Percentiles rank a stretch among this genome's conserved stretches.
Conservation (phyloP, 2,329 filamentous ascomycete species). For the Aspergillus candidus region DNA sequence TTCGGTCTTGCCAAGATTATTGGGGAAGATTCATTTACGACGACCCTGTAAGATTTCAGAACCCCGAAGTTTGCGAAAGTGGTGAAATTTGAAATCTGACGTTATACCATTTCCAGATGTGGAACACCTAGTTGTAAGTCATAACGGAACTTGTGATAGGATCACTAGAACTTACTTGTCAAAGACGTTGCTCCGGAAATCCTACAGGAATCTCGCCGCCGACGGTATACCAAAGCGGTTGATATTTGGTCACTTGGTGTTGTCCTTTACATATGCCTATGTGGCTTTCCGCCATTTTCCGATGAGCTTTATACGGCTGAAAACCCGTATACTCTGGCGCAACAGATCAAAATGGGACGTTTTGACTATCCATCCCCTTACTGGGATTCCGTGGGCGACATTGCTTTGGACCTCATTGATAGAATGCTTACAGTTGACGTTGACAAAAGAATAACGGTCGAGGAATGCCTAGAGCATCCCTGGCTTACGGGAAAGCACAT, state of each 20-base stretch:
- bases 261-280: slow-evolving; percentile 93
- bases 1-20: slow-evolving; percentile 98
- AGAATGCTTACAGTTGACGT: slow-evolving; percentile 87
- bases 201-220: slow-evolving; percentile 69
- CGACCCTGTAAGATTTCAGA: slow-evolving; percentile 60
- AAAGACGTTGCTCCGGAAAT: slow-evolving; percentile 95
- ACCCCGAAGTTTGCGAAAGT: not conserved
- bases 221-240: slow-evolving; percentile 89
- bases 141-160: not conserved
- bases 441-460: slow-evolving; percentile 75
- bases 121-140: slow-evolving; percentile 80
- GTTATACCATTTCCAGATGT: slow-evolving; percentile 44
- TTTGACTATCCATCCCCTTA: slow-evolving; percentile 97
- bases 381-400: slow-evolving; percentile 83
- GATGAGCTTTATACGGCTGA: slow-evolving; percentile 79
- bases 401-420: slow-evolving; percentile 88
- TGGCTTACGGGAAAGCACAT: slow-evolving; percentile 66
- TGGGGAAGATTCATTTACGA: slow-evolving; percentile 96
- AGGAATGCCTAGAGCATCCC: slow-evolving; percentile 84
- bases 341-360: slow-evolving; percentile 81
- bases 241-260: slow-evolving; percentile 98
- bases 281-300: slow-evolving; percentile 93
- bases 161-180: slow-evolving; percentile 13
- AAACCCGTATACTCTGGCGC: slow-evolving; percentile 77
- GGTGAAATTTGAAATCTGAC: not conserved